phyloP scores from a whole-genome alignment of 495 filamentous ascomycete genomes.

The Choiromyces venosus region DNA sequence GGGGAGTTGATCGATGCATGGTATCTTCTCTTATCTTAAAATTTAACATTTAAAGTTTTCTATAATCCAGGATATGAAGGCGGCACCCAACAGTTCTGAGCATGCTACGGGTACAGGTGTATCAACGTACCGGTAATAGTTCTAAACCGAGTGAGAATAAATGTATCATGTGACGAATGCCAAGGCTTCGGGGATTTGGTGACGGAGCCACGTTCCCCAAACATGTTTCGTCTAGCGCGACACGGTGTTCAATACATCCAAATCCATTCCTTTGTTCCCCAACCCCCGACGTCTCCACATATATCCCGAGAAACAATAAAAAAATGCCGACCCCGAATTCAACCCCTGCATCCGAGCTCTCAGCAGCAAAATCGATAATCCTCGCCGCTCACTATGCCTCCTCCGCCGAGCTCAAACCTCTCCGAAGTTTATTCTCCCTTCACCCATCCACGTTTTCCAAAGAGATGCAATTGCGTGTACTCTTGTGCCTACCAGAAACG shows the following conservation, averaged over 20 bases:
- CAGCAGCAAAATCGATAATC: constrained; percentile 57
- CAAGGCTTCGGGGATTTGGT: background rate
- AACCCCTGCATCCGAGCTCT: constrained; percentile 44
- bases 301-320: background rate
- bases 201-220: background rate
- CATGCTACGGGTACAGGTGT: background rate
- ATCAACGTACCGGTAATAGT: background rate
- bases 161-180: background rate
- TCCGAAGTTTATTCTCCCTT: constrained; percentile 15
- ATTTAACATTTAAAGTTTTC: background rate
- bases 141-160: background rate
- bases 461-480: constrained; percentile 28
- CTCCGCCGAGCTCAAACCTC: constrained; percentile 25
- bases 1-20: background rate
- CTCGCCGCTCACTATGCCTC: constrained; percentile 58
- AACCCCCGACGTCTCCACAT: background rate
- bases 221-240: background rate
- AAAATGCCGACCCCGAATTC: background rate
- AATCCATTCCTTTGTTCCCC: background rate
- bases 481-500: constrained; percentile 38
- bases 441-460: constrained; percentile 19
- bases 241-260: background rate
- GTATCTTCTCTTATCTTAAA: background rate
- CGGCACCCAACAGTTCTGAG: background rate
- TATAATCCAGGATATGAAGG: background rate